Conservation (phyloP, 345 rosid species). For the Clarkia xantiana region DNA sequence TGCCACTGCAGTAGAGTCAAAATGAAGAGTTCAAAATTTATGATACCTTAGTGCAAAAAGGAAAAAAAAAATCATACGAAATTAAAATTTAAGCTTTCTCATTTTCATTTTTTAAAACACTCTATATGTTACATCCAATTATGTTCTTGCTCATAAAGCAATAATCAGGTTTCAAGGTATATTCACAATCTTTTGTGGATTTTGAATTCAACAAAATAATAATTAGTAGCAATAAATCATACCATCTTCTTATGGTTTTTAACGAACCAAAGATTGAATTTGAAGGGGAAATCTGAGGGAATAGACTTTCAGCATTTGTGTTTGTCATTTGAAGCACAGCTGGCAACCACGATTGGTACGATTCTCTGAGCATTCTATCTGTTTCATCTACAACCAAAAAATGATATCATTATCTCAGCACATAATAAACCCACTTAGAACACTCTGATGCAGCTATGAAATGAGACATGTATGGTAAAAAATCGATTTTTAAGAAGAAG, state of each 20-base stretch:
- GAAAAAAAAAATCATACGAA: neutral
- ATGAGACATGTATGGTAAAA: neutral
- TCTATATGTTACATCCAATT: too few species aligned
- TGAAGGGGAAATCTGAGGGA: slow-evolving; percentile 16
- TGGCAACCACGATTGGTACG: slow-evolving; percentile 95
- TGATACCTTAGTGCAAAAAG: neutral
- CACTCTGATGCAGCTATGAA: too few species aligned
- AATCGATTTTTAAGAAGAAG: slow-evolving; percentile 2
- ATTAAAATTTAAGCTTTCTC: neutral
- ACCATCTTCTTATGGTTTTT: slow-evolving; percentile 73
- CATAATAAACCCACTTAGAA: too few species aligned
- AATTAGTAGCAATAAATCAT: slow-evolving; percentile 14
- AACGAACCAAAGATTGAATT: slow-evolving; percentile 46
- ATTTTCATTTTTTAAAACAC: neutral
- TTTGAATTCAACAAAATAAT: too few species aligned
- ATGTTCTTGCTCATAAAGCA: too few species aligned
- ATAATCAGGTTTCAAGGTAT: too few species aligned
- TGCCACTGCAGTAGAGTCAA: slow-evolving; percentile 36
- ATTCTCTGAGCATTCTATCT: slow-evolving; percentile 81
- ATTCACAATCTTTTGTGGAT: too few species aligned
- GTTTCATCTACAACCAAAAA: slow-evolving; percentile 95
- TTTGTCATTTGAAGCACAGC: slow-evolving; percentile 58
- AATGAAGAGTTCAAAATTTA: slow-evolving; percentile 1
- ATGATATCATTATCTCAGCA: neutral
- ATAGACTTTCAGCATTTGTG: slow-evolving; percentile 19